These are phyloP conservation scores for Marchantia paleacea DNA, from an alignment of 225 moss, liverwort and hornwort genomes.

Conservation along the genomic window DNA sequence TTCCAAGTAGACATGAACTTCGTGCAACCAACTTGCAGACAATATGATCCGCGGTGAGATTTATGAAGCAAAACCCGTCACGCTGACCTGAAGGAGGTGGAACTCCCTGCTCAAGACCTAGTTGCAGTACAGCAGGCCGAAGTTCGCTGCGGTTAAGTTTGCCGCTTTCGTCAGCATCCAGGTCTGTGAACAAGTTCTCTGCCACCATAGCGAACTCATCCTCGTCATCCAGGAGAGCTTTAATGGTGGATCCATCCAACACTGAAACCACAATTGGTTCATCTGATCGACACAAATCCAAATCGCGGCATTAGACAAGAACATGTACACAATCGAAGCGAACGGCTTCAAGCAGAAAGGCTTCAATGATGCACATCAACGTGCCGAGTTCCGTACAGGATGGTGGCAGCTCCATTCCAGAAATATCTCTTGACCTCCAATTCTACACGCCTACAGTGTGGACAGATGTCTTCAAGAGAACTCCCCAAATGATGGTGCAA, in stretches of 20 bases:
- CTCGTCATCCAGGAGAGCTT: slow-evolving; percentile 78
- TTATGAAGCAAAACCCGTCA: no score
- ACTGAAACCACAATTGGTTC: slow-evolving; percentile 81
- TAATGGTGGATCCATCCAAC: slow-evolving; percentile 81
- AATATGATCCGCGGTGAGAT: background rate
- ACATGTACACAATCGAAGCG: background rate
- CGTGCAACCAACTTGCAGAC: background rate
- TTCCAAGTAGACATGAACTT: background rate
- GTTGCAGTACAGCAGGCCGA: slow-evolving; percentile 87
- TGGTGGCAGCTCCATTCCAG: background rate
- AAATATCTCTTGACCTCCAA: background rate
- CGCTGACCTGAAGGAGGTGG: slow-evolving; percentile 71
- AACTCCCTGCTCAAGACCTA: slow-evolving; percentile 88
- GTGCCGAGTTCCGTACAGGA: background rate
- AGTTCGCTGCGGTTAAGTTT: slow-evolving; percentile 93
- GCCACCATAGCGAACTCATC: slow-evolving; percentile 97
- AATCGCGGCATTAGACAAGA: background rate
- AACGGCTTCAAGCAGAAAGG: background rate
- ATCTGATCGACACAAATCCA: slow-evolving; percentile 51
- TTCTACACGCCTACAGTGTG: background rate
- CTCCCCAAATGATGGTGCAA: background rate
- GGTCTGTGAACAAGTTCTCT: slow-evolving; percentile 71
- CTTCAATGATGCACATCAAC: background rate
- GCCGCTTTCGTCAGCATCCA: slow-evolving; percentile 93
- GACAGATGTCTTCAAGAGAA: background rate